Percentiles rank a stretch among this genome's conserved stretches.
Evolutionary conservation across 1,284 basidiomycete genomes (phyloP).

Genomic region (Trichosporon coremiiforme): DNA sequence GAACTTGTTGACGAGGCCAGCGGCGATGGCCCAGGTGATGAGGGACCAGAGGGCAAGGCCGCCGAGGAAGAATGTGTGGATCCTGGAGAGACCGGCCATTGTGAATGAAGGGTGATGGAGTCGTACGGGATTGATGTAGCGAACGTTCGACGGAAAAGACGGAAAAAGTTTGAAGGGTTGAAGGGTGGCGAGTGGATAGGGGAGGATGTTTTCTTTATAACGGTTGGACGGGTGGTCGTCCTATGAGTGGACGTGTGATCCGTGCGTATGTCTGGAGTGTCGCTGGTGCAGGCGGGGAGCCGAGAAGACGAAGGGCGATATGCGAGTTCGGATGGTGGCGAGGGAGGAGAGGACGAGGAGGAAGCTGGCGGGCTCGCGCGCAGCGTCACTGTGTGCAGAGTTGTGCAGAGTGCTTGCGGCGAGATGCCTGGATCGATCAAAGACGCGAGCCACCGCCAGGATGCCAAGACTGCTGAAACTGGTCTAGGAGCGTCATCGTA

Average conservation of each 20-base stretch:
- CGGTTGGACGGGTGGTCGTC: neutral
- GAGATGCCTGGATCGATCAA: neutral
- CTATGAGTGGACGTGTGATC: slow-evolving; percentile 2
- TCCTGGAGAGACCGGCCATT: slow-evolving; percentile 8
- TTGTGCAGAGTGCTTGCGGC: neutral
- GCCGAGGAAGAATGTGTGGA: neutral
- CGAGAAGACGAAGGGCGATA: neutral
- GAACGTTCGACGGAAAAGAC: neutral
- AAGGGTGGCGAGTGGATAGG: slow-evolving; percentile 1
- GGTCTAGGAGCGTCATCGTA: neutral
- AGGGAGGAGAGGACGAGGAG: neutral
- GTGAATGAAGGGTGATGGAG: neutral
- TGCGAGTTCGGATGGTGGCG: neutral
- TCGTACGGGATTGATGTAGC: neutral
- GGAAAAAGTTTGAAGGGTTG: neutral
- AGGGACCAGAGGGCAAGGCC: slow-evolving; percentile 14
- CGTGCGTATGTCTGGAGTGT: neutral
- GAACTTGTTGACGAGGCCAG: slow-evolving; percentile 7
- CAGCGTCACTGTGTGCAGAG: neutral
- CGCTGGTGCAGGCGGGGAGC: neutral
- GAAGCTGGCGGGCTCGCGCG: too few relatives aligned
- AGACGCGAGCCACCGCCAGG: neutral
- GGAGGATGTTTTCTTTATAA: slow-evolving; percentile 5
- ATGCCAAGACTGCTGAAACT: slow-evolving; percentile 14
- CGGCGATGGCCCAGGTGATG: slow-evolving; percentile 16